These are phyloP conservation scores for Metarhizium anisopliae DNA, from an alignment of 2,329 filamentous ascomycete genomes.

Conservation along the genomic window DNA sequence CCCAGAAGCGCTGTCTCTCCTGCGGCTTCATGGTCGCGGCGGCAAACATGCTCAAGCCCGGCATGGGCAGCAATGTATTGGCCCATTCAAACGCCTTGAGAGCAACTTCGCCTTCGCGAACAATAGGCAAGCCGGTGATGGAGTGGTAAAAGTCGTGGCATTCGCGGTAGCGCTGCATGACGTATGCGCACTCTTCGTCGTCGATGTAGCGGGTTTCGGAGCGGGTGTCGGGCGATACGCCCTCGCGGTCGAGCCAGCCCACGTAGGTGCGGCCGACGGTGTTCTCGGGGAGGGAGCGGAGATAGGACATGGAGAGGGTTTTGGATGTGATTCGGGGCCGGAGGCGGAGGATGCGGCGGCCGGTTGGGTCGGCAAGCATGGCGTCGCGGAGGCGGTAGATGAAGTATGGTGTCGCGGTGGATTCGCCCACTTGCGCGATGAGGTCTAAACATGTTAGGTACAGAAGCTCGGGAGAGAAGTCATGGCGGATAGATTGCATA, in stretches of 20 bases:
- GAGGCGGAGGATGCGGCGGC: constrained; percentile 83
- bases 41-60: constrained; percentile 74
- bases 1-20: constrained; percentile 67
- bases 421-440: constrained; percentile 88
- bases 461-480: not conserved
- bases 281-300: constrained; percentile 63
- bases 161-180: constrained; percentile 96
- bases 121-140: constrained; percentile 78
- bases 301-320: constrained; percentile 53
- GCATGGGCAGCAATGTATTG: constrained; percentile 93
- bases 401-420: constrained; percentile 91
- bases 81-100: constrained; percentile 96
- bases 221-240: constrained; percentile 86
- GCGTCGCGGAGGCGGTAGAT: constrained; percentile 83
- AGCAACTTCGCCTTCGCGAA: constrained; percentile 95
- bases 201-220: constrained; percentile 81
- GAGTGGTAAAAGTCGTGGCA: constrained; percentile 98
- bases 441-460: constrained; percentile 52
- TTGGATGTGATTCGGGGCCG: constrained; percentile 81
- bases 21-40: constrained; percentile 78
- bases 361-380: constrained; percentile 79
- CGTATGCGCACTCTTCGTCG: constrained; percentile 91
- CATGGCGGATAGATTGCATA: constrained; percentile 21
- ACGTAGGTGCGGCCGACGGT: constrained; percentile 78
- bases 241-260: constrained; percentile 86